Evolutionary conservation across 2,329 filamentous ascomycete species (phyloP), one percentile per base, ranked within the genome.

Genomic region (Paracamarosporium sp.): DNA sequence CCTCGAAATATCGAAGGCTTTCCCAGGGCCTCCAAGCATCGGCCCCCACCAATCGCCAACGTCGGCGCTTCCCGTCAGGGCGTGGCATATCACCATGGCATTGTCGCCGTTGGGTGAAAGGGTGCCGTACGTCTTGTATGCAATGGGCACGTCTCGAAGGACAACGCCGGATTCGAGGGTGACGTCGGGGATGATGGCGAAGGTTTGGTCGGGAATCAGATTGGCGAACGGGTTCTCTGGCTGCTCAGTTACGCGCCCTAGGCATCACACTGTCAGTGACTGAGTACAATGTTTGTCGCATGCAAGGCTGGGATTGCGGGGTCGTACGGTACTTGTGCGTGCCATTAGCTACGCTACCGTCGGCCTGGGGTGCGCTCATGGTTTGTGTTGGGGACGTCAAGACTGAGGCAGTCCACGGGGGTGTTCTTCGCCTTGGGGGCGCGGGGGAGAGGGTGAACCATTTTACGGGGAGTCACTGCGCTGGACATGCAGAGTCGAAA

Each of bases 1-100:
- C 61, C 90, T 84, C 20, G 90, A 91, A 45, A 87, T 89, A 74
- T 96, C 92, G 71, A 95, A 94, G 1, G 90, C 90, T 64, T 89
- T 86, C 1, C 91, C 91, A 50, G 90, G 85, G 0, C 91, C 90
- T 31, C 91, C 91, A 1, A 95, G 83, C 17, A 95, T 80, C 33
- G 91, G 91, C 1, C 91, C 91, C 92, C 92, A 95, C 92, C 92
- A 96, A 76, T 95, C 92, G 64, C 86, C 84, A 27, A 94, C 91
- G 77, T 95, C 91, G 53, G 91, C 90, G 65, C 90, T 93, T 67
- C 92, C 92, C 4, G 92, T 95, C 71, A 96, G 82, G 50, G 92
- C 92, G 77, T 95, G 92, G 75, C 92, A 96, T 70, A 89, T 88
- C 50, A 89, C 85, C 79, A 89, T 81, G 41, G 81, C 86, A 78